Evolutionary conservation across 768 basidiomycete species (phyloP).

Genomic region (Arthromyces matolae): DNA sequence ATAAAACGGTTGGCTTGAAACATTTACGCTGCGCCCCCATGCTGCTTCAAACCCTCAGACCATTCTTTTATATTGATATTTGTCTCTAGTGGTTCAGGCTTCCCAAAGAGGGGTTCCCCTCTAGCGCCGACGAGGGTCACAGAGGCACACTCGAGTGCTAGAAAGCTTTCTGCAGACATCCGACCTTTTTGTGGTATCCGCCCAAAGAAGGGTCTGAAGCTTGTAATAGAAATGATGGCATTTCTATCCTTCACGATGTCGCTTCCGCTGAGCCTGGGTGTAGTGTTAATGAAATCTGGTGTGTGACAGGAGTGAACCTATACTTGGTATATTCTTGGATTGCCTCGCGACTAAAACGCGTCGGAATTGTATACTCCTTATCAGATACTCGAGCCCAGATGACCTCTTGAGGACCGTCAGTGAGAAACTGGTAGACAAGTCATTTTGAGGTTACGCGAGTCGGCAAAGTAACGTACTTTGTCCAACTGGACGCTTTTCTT

Average conservation of each 20-base stretch:
- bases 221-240: slow-evolving; percentile 43
- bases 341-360: slow-evolving; percentile 54
- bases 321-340: slow-evolving; percentile 39
- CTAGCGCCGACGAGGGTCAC: slow-evolving; percentile 41
- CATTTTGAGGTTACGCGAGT: not conserved
- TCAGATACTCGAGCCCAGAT: slow-evolving; percentile 69
- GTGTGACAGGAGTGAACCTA: slow-evolving; percentile 10
- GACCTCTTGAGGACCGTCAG: slow-evolving; percentile 41
- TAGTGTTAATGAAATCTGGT: too few species aligned
- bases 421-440: slow-evolving; percentile 46
- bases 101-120: slow-evolving; percentile 46
- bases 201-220: slow-evolving; percentile 48
- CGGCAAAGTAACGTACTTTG: slow-evolving; percentile 35
- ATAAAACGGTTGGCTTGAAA: not conserved
- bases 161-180: slow-evolving; percentile 35
- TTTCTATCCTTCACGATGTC: slow-evolving; percentile 44
- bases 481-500: slow-evolving; percentile 56
- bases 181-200: slow-evolving; percentile 45
- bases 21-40: slow-evolving; percentile 62
- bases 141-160: slow-evolving; percentile 53
- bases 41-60: slow-evolving; percentile 50
- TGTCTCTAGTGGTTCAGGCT: slow-evolving; percentile 43
- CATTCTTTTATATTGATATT: slow-evolving; percentile 44
- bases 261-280: slow-evolving; percentile 20
- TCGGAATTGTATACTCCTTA: slow-evolving; percentile 44